Evolutionary conservation across 805 yeast species (phyloP), one percentile per base, ranked within the genome.

Genomic region (Pichia kluyveri): DNA sequence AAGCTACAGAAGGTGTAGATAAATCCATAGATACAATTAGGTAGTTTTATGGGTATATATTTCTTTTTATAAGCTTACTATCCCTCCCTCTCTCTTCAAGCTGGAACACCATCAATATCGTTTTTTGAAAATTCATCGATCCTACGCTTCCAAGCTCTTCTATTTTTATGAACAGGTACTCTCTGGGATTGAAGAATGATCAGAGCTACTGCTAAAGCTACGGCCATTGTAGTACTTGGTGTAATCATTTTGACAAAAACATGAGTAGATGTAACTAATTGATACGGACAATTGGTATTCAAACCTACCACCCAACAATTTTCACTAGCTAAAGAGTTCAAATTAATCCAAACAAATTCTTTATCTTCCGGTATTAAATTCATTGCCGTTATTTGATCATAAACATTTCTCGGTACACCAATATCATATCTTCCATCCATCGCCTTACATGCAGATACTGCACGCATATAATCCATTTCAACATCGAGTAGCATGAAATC

Each of bases 291-390:
- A 32, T 67, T 60, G 0, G 91, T 82, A 51, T 77, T 71, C 0
- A 87, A 78, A 0, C 96, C 96, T 1, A 96, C 96, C 5, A 89
- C 89, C 90, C 93, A 91, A 59, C 98, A 90, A 47, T 79, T 76
- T 3, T 73, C 66, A 19, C 81, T 79, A 1, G 86, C 76, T 23
- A 91, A 72, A 17, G 90, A 86, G 60, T 91, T 90, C 53, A 88
- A 56, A 64, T 87, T 88, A 4, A 88, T 76, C 97, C 97, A 90
- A 0, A 79, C 68, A 0, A 77, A 76, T 14, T 55, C 63, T 15
- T 65, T 60, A 3, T 56, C 51, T 0, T 46, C 38, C 0, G 56
- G 54, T 27, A 69, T 38, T 4, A 49, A 40, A 3, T 46, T 40
- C 1, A 51, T 48, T 18, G 71, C 54, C 48, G 49, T 51, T 4